These are phyloP conservation scores for Trametes sp. DNA, from an alignment of 1,284 basidiomycete genomes.

Conservation along the genomic window DNA sequence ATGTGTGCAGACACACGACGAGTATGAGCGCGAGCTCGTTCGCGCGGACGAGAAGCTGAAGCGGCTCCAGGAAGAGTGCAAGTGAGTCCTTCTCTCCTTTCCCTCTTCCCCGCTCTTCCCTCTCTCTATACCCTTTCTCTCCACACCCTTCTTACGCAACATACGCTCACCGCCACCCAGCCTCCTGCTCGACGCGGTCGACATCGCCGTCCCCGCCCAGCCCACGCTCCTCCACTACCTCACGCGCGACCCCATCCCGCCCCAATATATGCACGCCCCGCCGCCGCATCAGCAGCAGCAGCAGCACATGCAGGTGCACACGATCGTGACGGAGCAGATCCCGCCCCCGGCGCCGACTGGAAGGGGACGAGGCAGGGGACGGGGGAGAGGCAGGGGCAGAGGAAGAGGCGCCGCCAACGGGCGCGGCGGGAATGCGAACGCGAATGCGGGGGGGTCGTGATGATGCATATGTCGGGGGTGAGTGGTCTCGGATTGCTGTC, in stretches of 20 bases:
- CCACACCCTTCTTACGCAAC: too few relatives aligned
- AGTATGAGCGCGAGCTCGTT: slow-evolving; percentile 54
- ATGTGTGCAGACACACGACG: slow-evolving; percentile 49
- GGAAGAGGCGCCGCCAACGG: slow-evolving; percentile 20
- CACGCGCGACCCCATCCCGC: slow-evolving; percentile 40
- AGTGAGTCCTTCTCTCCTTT: slow-evolving; percentile 47
- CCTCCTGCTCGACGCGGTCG: slow-evolving; percentile 43
- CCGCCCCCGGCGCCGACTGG: background rate
- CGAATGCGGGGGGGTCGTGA: background rate
- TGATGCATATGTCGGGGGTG: too few relatives aligned
- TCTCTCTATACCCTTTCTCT: too few relatives aligned
- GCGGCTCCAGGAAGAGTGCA: slow-evolving; percentile 65
- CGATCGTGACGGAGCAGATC: slow-evolving; percentile 1
- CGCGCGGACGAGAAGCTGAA: slow-evolving; percentile 56
- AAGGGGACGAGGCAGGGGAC: slow-evolving; percentile 7
- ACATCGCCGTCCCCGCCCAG: slow-evolving; percentile 43
- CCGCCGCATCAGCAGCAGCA: background rate
- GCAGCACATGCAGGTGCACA: slow-evolving; percentile 1
- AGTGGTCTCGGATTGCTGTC: too few relatives aligned
- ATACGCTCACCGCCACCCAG: slow-evolving; percentile 19
- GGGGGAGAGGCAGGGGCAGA: slow-evolving; percentile 23
- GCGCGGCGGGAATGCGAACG: background rate
- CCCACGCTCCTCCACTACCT: slow-evolving; percentile 41
- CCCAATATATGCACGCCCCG: slow-evolving; percentile 29
- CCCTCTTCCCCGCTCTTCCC: background rate